Evolutionary conservation across 192 early-diverging fungal genomes (phyloP).

Genomic region (Phlyctochytrium bullatum): DNA sequence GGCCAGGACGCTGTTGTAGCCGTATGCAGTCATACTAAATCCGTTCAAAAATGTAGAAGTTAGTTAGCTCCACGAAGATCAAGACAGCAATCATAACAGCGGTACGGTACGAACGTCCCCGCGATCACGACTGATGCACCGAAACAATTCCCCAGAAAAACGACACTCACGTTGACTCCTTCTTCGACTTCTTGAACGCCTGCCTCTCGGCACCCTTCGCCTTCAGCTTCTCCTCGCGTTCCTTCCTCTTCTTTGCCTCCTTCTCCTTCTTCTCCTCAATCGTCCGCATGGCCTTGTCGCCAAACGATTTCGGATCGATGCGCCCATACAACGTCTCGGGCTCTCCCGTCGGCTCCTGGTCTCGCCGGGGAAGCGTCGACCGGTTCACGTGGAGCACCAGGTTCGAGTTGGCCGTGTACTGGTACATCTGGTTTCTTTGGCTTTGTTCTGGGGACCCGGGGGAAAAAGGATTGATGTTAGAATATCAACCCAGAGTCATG

Average conservation of each 20-base stretch:
- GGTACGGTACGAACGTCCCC: too few species aligned
- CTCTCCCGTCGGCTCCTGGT: slow-evolving; percentile 94
- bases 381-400: slow-evolving; percentile 92
- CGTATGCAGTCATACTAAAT: background rate
- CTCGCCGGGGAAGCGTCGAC: slow-evolving; percentile 71
- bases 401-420: slow-evolving; percentile 85
- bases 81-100: background rate
- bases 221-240: slow-evolving; percentile 55
- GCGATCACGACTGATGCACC: background rate
- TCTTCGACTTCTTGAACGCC: slow-evolving; percentile 33
- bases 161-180: slow-evolving; percentile 26
- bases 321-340: slow-evolving; percentile 87
- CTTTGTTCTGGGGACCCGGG: slow-evolving; percentile 19
- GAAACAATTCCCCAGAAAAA: background rate
- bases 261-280: slow-evolving; percentile 65
- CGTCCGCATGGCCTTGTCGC: slow-evolving; percentile 70
- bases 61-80: background rate
- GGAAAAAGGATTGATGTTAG: too few species aligned
- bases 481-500: too few species aligned
- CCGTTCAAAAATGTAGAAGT: background rate
- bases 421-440: slow-evolving; percentile 29
- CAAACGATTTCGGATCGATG: slow-evolving; percentile 83
- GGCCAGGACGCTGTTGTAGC: slow-evolving; percentile 63
- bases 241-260: slow-evolving; percentile 50
- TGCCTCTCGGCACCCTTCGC: slow-evolving; percentile 30